Percentiles rank a stretch among this genome's conserved stretches.
These are phyloP conservation scores for Extremus antarcticus DNA, from an alignment of 495 filamentous ascomycete genomes.

Conservation along the genomic window DNA sequence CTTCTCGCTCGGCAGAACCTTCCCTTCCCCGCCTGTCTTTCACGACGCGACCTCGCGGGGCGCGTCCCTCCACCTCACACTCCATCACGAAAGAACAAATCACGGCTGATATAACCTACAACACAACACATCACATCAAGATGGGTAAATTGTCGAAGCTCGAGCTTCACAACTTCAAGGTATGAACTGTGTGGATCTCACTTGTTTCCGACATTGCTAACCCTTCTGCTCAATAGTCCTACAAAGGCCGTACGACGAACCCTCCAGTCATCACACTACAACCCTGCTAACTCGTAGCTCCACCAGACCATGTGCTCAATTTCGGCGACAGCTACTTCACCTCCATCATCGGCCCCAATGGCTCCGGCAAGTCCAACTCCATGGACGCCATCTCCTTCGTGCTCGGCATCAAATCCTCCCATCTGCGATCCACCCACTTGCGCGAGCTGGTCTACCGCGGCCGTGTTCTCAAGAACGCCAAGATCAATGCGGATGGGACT, in stretches of 20 bases:
- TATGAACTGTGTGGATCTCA: too few relatives aligned
- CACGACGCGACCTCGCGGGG: too few relatives aligned
- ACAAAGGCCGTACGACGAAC: constrained; percentile 58
- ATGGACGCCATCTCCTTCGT: constrained; percentile 99
- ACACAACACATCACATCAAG: constrained; percentile 23
- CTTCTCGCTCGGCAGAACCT: too few relatives aligned
- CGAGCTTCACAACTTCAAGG: constrained; percentile 98
- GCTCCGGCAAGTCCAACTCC: constrained; percentile 99
- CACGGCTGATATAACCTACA: too few relatives aligned
- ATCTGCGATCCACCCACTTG: constrained; percentile 88
- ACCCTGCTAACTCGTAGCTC: not conserved
- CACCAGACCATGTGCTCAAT: constrained; percentile 56
- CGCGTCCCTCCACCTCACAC: not conserved
- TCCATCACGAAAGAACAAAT: not conserved
- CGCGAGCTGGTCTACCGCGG: constrained; percentile 94
- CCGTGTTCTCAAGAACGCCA: constrained; percentile 81
- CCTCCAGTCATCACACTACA: not conserved
- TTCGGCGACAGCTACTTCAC: constrained; percentile 99
- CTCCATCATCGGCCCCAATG: constrained; percentile 98
- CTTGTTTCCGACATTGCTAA: too few relatives aligned
- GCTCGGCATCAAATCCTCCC: constrained; percentile 93
- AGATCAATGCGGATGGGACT: constrained; percentile 77
- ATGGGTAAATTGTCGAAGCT: constrained; percentile 90
- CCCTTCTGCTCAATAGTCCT: too few relatives aligned
- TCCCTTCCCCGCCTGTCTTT: too few relatives aligned